phyloP scores from a whole-genome alignment of 2,329 filamentous ascomycete genomes.

The Colletotrichum coccodes region DNA sequence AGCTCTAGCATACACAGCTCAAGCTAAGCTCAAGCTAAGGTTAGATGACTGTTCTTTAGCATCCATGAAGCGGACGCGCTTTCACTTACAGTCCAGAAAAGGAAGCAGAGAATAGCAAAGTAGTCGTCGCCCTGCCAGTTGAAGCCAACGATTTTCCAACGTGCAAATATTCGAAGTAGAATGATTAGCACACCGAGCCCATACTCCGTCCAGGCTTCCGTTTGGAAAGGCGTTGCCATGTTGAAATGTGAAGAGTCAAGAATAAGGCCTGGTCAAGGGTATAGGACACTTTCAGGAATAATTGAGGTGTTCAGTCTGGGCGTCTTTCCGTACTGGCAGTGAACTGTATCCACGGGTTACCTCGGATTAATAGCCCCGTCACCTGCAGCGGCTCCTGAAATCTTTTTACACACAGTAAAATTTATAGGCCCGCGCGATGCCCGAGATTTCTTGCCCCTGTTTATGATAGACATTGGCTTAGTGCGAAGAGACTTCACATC shows the following conservation, averaged over 20 bases:
- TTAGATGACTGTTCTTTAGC: not conserved
- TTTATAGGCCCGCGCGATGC: not conserved
- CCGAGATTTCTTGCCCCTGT: not conserved
- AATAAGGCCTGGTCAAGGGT: too few species aligned
- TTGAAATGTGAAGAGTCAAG: slow-evolving; percentile 18
- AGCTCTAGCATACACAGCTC: slow-evolving; percentile 24
- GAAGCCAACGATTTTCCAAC: slow-evolving; percentile 50
- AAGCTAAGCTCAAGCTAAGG: not conserved
- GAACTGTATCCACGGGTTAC: not conserved
- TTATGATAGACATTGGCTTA: not conserved
- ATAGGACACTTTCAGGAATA: not conserved
- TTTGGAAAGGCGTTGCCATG: slow-evolving; percentile 51
- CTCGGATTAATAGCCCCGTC: slow-evolving; percentile 16
- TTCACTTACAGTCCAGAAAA: slow-evolving; percentile 50
- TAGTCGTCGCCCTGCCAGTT: slow-evolving; percentile 56
- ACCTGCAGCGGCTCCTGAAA: not conserved
- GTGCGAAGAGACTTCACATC: not conserved
- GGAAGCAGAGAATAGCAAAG: slow-evolving; percentile 47
- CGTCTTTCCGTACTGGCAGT: not conserved
- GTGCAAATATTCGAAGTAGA: slow-evolving; percentile 49
- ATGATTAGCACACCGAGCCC: slow-evolving; percentile 49
- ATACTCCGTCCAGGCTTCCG: slow-evolving; percentile 56
- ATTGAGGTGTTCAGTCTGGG: not conserved
- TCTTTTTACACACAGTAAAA: not conserved
- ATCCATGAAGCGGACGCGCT: too few species aligned